Evolutionary conservation across 2,329 filamentous ascomycete species (phyloP).

Genomic region (Aspergillus sclerotialis): DNA sequence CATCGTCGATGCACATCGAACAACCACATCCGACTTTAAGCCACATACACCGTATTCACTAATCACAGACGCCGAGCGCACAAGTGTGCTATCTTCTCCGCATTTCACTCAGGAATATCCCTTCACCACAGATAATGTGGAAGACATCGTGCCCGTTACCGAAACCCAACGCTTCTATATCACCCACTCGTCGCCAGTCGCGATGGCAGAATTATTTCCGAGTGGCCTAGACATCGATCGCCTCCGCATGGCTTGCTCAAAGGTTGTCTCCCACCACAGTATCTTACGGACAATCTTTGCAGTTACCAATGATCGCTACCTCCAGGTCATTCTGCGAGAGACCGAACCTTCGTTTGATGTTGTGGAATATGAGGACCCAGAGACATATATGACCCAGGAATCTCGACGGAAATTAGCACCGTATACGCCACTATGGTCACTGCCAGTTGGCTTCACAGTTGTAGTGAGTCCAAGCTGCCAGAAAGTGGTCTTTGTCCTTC

Average conservation of each 20-base stretch:
- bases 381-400: conserved; percentile 1
- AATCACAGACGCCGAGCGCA: conserved; percentile 1
- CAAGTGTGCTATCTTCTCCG: background rate
- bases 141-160: conserved; percentile 2
- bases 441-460: conserved; percentile 2
- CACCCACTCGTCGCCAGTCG: conserved; percentile 4
- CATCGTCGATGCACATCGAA: background rate
- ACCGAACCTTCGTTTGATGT: conserved; percentile 1
- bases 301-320: background rate
- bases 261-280: conserved; percentile 3
- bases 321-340: conserved; percentile 5
- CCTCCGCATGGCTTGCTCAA: conserved; percentile 3
- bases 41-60: conserved; percentile 1
- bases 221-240: conserved; percentile 3
- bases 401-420: background rate
- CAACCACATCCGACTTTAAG: background rate
- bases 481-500: background rate
- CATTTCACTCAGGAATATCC: background rate
- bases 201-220: conserved; percentile 3
- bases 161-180: conserved; percentile 6
- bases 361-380: conserved; percentile 5
- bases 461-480: conserved; percentile 1
- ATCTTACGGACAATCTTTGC: conserved; percentile 8
- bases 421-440: background rate
- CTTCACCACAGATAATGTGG: conserved; percentile 1